Base-by-base conservation (phyloP, 2,329 filamentous ascomycete genomes). In the Xylariomycetidae sp. region DNA sequence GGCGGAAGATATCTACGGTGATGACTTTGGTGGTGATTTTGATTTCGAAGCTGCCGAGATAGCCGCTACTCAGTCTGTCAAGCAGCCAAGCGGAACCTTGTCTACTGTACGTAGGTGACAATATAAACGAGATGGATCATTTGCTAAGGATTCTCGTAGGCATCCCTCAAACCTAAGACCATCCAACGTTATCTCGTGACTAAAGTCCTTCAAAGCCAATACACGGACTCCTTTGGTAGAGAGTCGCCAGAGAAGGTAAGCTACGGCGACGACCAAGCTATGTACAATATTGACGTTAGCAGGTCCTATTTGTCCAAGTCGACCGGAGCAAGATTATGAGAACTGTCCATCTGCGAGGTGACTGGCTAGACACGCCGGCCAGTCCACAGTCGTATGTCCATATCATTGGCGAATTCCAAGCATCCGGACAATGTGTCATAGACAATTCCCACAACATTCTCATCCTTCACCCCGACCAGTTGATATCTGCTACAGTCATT, bases 401-500 rank as follows among this genome's bases (percentile, higher is more conserved):
- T 56, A 69, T 98, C 37, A 87, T 94, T 43, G 89, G 89, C 18
- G 64, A 76, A 4, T 95, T 94, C 49, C 74, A 82, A 37, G 46
- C 62, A 1, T 70, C 66, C 12, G 85, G 86, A 2, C 78, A 82
- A 55, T 94, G 89, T 55, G 64, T 94, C 29, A 73, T 97, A 42
- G 85, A 94, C 54, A 88, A 97, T 56, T 70, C 74, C 3, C 72
- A 82, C 31, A 88, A 89, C 49, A 84, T 97, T 59, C 67, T 98
- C 31, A 88, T 98, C 37, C 65, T 98, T 11, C 89, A 98, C 53
- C 92, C 92, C 0, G 92, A 98, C 53, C 89, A 97, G 61, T 74
- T 98, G 20, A 84, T 98, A 33, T 97, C 92, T 3, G 85, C 92
- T 3, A 97, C 92, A 1, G 88, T 94, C 5, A 85, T 98, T 27